Conservation (phyloP, 2,329 filamentous ascomycete genomes). For the Ophiocordyceps camponoti-saundersi region DNA sequence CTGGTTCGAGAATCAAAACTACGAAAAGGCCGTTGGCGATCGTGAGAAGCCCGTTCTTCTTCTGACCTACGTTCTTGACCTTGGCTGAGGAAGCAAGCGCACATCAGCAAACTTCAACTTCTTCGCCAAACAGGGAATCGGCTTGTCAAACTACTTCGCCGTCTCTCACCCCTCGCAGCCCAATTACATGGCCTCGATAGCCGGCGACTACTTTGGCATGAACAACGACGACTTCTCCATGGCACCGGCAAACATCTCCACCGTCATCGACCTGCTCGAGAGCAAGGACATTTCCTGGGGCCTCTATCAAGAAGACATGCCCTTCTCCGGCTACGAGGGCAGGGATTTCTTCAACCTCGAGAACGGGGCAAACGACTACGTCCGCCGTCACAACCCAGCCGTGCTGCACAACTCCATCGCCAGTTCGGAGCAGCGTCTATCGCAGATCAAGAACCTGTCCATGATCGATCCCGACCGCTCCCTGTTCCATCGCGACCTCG, state of each 20-base stretch:
- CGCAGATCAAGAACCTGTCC: conserved; percentile 55
- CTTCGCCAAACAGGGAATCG: conserved; percentile 14
- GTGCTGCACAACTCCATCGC: conserved; percentile 51
- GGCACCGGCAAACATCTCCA: conserved; percentile 43
- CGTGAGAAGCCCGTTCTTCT: conserved; percentile 20
- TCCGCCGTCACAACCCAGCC: conserved; percentile 62
- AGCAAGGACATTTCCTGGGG: conserved; percentile 48
- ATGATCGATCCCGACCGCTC: conserved; percentile 22
- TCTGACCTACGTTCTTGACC: not conserved
- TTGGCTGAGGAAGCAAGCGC: too few species aligned
- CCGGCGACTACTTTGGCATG: conserved; percentile 60
- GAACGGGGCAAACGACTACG: conserved; percentile 56
- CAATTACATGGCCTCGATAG: conserved; percentile 54
- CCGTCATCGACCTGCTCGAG: conserved; percentile 52
- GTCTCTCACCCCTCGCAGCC: conserved; percentile 60
- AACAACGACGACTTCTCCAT: conserved; percentile 48
- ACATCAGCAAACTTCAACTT: conserved; percentile 10
- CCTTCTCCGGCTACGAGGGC: conserved; percentile 58
- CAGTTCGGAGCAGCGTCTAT: conserved; percentile 38
- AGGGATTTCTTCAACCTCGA: conserved; percentile 43
- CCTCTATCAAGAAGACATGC: conserved; percentile 63
- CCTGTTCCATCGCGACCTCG: conserved; percentile 50
- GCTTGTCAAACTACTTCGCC: conserved; percentile 27
- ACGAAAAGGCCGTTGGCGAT: conserved; percentile 44
- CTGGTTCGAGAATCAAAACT: conserved; percentile 67